Percentiles rank a stretch among this genome's conserved stretches.
These are phyloP conservation scores for Colletotrichum sp. DNA, from an alignment of 2,329 filamentous ascomycete genomes.

Conservation along the genomic window DNA sequence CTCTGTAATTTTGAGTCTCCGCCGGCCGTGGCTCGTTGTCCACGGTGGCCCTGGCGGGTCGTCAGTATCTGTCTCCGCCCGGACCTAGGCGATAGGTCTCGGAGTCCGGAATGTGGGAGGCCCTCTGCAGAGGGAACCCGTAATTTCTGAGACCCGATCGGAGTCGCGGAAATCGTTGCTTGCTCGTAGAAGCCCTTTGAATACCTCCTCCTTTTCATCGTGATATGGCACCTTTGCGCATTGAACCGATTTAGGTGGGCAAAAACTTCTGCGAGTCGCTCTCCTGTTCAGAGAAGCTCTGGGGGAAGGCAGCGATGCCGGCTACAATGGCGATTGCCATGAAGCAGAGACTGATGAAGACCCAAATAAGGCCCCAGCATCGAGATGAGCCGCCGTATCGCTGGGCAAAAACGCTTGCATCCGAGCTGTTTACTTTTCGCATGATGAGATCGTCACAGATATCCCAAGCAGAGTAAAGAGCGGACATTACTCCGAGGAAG, in stretches of 20 bases:
- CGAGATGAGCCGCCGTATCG: constrained; percentile 80
- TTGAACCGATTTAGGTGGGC: constrained; percentile 41
- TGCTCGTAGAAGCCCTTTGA: neutral
- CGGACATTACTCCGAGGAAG: constrained; percentile 84
- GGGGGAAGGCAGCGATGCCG: constrained; percentile 76
- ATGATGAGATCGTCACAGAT: constrained; percentile 85
- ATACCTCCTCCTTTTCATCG: neutral
- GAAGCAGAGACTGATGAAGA: constrained; percentile 71
- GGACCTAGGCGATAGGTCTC: neutral
- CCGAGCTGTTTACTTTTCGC: constrained; percentile 80
- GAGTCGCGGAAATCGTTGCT: neutral
- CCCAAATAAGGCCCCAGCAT: constrained; percentile 84
- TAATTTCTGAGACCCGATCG: neutral
- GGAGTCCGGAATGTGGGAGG: neutral
- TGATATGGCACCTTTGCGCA: neutral
- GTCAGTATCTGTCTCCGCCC: neutral
- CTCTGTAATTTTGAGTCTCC: neutral
- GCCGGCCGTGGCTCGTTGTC: neutral
- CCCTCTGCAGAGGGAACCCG: neutral
- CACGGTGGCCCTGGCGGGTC: neutral
- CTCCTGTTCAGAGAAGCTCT: constrained; percentile 72
- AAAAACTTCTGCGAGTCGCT: constrained; percentile 73
- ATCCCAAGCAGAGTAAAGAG: constrained; percentile 83
- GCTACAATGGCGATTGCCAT: constrained; percentile 79
- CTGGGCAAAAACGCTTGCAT: constrained; percentile 80